These are phyloP conservation scores for Metschnikowia matae DNA, from an alignment of 805 yeast species.

Conservation along the genomic window DNA sequence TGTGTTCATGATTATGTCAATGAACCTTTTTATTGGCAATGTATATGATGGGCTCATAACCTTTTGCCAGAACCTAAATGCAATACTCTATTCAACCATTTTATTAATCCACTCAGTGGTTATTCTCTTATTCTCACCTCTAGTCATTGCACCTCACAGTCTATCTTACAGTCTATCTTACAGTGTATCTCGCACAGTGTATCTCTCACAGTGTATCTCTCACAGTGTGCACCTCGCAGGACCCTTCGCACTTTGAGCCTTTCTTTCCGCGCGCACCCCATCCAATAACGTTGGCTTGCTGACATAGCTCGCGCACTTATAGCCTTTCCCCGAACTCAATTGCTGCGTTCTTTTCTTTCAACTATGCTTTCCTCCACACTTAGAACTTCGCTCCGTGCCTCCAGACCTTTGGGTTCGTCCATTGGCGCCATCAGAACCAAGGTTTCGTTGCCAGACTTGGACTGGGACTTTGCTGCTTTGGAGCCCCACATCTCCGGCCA, in stretches of 20 bases:
- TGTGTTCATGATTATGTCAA: too few relatives aligned
- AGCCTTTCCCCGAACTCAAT: not conserved
- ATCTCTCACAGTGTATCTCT: not conserved
- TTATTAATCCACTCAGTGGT: too few relatives aligned
- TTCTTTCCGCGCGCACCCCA: conserved; percentile 1
- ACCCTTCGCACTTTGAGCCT: not conserved
- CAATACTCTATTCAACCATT: too few relatives aligned
- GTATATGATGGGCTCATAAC: too few relatives aligned
- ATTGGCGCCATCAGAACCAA: conserved; percentile 20
- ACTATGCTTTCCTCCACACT: conserved; percentile 18
- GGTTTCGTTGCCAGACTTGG: conserved; percentile 40
- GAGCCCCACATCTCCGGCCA: conserved; percentile 46
- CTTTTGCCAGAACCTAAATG: too few relatives aligned
- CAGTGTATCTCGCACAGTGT: too few relatives aligned
- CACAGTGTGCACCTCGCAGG: not conserved
- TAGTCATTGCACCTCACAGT: too few relatives aligned
- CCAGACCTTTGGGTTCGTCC: conserved; percentile 13
- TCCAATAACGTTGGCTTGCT: conserved; percentile 1
- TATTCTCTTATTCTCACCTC: too few relatives aligned
- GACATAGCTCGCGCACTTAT: not conserved
- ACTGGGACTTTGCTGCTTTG: conserved; percentile 44
- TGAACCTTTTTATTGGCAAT: too few relatives aligned
- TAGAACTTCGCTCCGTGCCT: conserved; percentile 12
- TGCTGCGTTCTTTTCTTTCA: not conserved
- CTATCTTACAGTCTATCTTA: too few relatives aligned